A percentile compares a stretch with the other conserved stretches of the same genome.
Evolutionary conservation across 805 yeast species (phyloP).

Genomic region (Suhomyces xylopsoci): DNA sequence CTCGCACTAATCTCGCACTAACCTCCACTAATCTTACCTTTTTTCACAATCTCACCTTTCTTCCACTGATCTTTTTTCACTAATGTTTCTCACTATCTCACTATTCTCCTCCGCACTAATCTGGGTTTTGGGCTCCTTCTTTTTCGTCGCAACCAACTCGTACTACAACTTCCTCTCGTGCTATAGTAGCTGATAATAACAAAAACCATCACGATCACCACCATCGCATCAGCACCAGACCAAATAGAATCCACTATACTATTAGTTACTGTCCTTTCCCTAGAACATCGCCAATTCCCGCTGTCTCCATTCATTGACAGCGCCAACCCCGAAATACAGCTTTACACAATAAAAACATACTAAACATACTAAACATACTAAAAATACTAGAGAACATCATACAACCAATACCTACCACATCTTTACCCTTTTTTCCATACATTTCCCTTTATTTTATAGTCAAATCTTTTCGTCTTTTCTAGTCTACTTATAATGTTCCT

Average conservation of each 20-base stretch:
- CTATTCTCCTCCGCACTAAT: neutral
- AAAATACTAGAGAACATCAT: too few species aligned
- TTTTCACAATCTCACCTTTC: too few species aligned
- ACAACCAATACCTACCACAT: too few species aligned
- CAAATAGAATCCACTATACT: neutral
- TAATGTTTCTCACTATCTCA: neutral
- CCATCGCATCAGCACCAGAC: neutral
- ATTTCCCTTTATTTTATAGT: too few species aligned
- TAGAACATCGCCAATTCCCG: neutral
- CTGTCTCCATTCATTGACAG: neutral
- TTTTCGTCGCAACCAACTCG: neutral
- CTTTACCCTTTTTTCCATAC: too few species aligned
- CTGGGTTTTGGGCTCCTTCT: neutral
- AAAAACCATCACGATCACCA: neutral
- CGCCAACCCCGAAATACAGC: too few species aligned
- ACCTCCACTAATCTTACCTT: too few species aligned
- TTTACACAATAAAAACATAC: too few species aligned
- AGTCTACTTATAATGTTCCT: constrained; percentile 37
- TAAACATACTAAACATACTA: too few species aligned
- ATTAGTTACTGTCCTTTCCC: neutral
- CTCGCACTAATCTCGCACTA: too few species aligned
- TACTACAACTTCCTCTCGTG: neutral
- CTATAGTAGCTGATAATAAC: neutral
- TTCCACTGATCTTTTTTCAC: too few species aligned
- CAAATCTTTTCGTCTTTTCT: too few species aligned